Conservation (phyloP, 163 green algal genomes). For the Scenedesmus sp. region DNA sequence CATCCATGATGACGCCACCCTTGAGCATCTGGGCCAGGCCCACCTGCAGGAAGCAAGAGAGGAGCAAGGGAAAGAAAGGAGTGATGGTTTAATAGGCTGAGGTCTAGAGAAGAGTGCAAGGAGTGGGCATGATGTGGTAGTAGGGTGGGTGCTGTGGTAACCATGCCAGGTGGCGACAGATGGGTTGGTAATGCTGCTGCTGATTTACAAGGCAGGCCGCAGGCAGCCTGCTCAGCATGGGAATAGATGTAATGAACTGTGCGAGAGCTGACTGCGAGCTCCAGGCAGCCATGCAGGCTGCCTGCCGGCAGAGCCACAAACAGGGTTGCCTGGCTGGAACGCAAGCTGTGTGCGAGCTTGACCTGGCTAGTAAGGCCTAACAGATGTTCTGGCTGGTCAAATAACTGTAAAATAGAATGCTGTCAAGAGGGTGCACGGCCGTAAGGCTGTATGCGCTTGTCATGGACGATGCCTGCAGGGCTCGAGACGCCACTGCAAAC, state of each 20-base stretch:
- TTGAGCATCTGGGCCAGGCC: constrained; percentile 54
- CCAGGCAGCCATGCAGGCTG: constrained; percentile 6
- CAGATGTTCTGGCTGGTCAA: too few relatives aligned
- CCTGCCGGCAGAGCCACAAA: not conserved
- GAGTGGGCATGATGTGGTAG: not conserved
- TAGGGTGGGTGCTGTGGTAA: not conserved
- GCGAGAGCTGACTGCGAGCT: not conserved
- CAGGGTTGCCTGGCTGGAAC: constrained; percentile 8
- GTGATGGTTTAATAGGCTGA: not conserved
- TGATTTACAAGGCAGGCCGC: not conserved
- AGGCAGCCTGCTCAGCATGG: not conserved
- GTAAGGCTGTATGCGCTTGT: not conserved
- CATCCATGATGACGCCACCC: constrained; percentile 64
- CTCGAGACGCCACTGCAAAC: not conserved
- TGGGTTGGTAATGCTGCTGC: not conserved
- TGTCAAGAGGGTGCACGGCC: not conserved
- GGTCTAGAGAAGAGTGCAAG: not conserved
- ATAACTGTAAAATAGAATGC: not conserved
- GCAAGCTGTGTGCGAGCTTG: not conserved
- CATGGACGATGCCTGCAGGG: not conserved
- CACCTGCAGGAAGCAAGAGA: not conserved
- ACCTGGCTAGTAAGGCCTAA: not conserved
- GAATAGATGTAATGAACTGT: not conserved
- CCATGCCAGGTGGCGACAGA: not conserved
- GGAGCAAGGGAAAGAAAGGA: not conserved